A percentile compares a stretch with the other conserved stretches of the same genome.
phyloP scores from a whole-genome alignment of 2,329 filamentous ascomycete species.

The Fusarium sp. region DNA sequence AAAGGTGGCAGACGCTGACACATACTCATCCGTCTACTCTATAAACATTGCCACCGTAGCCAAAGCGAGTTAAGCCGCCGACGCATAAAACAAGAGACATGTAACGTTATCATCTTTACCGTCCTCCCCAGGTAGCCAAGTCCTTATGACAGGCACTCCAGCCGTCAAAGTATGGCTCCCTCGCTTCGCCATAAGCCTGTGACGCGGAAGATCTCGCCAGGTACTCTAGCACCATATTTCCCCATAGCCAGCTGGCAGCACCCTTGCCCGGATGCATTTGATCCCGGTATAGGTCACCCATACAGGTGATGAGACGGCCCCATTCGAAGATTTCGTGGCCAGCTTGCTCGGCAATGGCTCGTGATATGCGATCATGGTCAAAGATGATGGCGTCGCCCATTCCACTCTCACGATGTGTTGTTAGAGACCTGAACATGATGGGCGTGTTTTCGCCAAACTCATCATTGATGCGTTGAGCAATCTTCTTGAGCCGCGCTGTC shows the following conservation, averaged over 20 bases:
- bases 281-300: constrained; percentile 25
- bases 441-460: constrained; percentile 25
- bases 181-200: constrained; percentile 12
- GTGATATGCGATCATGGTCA: constrained; percentile 36
- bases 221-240: constrained; percentile 38
- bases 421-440: constrained; percentile 36
- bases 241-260: constrained; percentile 35
- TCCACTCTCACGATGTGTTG: constrained; percentile 29
- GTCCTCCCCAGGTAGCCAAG: constrained; percentile 17
- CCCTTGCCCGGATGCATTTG: constrained; percentile 32
- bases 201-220: constrained; percentile 19
- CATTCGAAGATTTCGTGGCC: constrained; percentile 42
- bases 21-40: no score
- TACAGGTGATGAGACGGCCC: constrained; percentile 28
- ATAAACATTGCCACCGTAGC: no score
- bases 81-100: no score
- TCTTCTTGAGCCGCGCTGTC: constrained; percentile 36
- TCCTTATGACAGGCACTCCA: constrained; percentile 29
- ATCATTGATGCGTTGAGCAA: constrained; percentile 16
- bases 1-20: no score
- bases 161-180: constrained; percentile 16
- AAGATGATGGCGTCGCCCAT: constrained; percentile 40
- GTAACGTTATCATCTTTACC: constrained; percentile 4
- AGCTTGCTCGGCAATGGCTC: constrained; percentile 36
- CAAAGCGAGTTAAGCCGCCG: no score